Percentiles rank a stretch among this genome's conserved stretches.
Conservation (phyloP, 768 basidiomycete species). For the Rhodotorula babjevae region DNA sequence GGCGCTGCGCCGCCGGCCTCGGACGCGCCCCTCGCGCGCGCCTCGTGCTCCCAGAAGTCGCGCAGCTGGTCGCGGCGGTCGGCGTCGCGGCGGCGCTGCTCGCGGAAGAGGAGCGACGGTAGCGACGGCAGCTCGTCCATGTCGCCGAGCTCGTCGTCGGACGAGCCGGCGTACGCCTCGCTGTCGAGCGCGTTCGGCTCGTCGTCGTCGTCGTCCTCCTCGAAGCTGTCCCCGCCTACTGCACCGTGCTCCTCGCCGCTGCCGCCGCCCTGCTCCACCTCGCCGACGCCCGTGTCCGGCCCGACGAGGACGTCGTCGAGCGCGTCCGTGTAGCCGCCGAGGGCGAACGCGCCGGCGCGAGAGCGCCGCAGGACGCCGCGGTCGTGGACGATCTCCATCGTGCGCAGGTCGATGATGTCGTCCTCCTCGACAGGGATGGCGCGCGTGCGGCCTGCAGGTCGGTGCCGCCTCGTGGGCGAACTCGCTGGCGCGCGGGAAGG, state of each 20-base stretch:
- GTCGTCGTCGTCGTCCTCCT: constrained; percentile 9
- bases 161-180: neutral
- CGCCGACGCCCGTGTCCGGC: neutral
- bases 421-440: constrained; percentile 32
- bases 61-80: constrained; percentile 11
- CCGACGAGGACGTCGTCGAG: neutral
- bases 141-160: constrained; percentile 26
- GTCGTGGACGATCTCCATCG: constrained; percentile 22
- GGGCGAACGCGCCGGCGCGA: constrained; percentile 16
- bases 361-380: constrained; percentile 23
- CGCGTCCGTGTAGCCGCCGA: constrained; percentile 11
- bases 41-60: constrained; percentile 11
- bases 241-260: neutral
- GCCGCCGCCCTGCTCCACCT: neutral
- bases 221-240: neutral
- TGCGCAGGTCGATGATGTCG: constrained; percentile 35
- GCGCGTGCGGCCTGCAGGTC: constrained; percentile 14
- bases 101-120: constrained; percentile 14
- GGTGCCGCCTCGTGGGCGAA: neutral
- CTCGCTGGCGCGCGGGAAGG: neutral
- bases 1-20: neutral
- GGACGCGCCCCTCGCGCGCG: neutral
- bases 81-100: constrained; percentile 4
- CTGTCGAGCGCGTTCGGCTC: neutral
- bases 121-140: constrained; percentile 14